Evolutionary conservation across 768 basidiomycete species (phyloP).

Genomic region (Leccinum aurantiacum): DNA sequence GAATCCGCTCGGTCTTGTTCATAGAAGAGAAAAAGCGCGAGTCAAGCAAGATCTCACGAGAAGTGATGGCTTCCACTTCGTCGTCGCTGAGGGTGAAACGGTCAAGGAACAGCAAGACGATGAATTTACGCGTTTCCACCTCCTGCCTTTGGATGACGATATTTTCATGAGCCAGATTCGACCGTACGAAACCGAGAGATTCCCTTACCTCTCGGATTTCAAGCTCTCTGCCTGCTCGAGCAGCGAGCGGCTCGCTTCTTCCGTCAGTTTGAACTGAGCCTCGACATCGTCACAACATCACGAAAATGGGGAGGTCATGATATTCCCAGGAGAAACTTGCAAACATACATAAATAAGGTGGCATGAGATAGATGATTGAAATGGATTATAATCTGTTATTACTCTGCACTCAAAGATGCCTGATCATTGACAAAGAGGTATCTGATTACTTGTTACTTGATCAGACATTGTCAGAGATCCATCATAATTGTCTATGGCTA

Average conservation of each 20-base stretch:
- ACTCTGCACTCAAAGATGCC: too few relatives aligned
- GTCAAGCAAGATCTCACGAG: slow-evolving; percentile 76
- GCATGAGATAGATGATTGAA: too few relatives aligned
- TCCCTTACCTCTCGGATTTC: slow-evolving; percentile 65
- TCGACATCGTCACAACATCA: slow-evolving; percentile 79
- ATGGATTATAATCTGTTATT: too few relatives aligned
- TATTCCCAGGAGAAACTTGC: too few relatives aligned
- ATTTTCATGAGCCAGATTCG: not conserved
- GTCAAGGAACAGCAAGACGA: slow-evolving; percentile 76
- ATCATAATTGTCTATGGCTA: too few relatives aligned
- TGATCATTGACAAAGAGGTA: too few relatives aligned
- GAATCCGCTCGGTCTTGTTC: slow-evolving; percentile 81
- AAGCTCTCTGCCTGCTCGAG: slow-evolving; percentile 82
- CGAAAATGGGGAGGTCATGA: too few relatives aligned
- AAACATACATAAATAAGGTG: too few relatives aligned
- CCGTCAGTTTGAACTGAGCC: slow-evolving; percentile 68
- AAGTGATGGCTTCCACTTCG: slow-evolving; percentile 73
- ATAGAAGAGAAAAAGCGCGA: slow-evolving; percentile 78
- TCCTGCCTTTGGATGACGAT: slow-evolving; percentile 52
- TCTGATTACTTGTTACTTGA: too few relatives aligned
- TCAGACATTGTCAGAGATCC: too few relatives aligned
- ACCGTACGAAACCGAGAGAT: not conserved
- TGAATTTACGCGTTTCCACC: slow-evolving; percentile 67
- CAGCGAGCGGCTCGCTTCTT: slow-evolving; percentile 72
- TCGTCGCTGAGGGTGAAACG: slow-evolving; percentile 80